A percentile compares a stretch with the other conserved stretches of the same genome.
Conservation (phyloP, 208 protist genomes). For the Herpetomonas muscarum region DNA sequence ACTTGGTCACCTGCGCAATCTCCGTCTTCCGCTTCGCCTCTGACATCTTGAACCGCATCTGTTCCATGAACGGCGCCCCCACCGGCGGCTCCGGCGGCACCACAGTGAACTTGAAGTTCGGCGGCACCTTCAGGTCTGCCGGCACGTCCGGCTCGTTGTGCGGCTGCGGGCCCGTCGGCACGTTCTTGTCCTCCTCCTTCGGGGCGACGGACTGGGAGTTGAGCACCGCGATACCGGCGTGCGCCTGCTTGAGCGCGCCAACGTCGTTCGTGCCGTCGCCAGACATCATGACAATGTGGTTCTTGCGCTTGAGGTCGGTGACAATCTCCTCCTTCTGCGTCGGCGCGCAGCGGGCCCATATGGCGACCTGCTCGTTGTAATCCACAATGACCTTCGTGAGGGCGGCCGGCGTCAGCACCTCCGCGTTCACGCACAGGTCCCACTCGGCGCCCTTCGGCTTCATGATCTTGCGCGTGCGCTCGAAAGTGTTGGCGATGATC, state of each 20-base stretch:
- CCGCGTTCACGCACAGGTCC: constrained; percentile 86
- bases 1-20: constrained; percentile 69
- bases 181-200: constrained; percentile 23
- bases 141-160: constrained; percentile 88
- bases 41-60: constrained; percentile 71
- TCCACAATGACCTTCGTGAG: constrained; percentile 47
- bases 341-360: constrained; percentile 90
- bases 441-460: constrained; percentile 46
- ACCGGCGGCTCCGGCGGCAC: constrained; percentile 54
- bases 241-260: constrained; percentile 98
- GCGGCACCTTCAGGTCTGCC: constrained; percentile 66
- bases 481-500: constrained; percentile 61
- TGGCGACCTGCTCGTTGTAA: constrained; percentile 78
- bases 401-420: constrained; percentile 29
- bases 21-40: constrained; percentile 81
- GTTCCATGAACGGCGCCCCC: constrained; percentile 69
- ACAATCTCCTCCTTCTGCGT: constrained; percentile 90
- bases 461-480: constrained; percentile 27
- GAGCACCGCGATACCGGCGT: constrained; percentile 97
- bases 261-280: constrained; percentile 98
- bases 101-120: constrained; percentile 81
- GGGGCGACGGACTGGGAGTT: constrained; percentile 73
- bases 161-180: constrained; percentile 50
- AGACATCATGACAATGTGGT: constrained; percentile 89
- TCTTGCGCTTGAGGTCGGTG: constrained; percentile 77